Conservation (phyloP, 768 basidiomycete genomes). For the Chiua virens region DNA sequence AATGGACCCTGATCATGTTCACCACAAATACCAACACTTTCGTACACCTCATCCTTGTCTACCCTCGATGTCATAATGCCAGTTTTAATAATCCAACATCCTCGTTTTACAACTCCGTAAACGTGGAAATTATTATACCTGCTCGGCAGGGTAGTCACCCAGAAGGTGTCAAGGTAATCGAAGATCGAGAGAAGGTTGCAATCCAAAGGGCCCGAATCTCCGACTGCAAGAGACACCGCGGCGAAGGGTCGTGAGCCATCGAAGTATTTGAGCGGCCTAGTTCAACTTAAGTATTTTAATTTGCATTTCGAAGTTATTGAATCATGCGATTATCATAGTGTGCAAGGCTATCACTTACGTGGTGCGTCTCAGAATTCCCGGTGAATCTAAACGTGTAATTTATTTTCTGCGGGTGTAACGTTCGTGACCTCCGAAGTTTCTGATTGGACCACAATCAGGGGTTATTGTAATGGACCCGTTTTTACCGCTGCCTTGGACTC, state of each 20-base stretch:
- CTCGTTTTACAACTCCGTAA: constrained; percentile 1
- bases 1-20: constrained; percentile 18
- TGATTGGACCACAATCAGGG: constrained; percentile 11
- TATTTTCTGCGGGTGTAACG: constrained; percentile 8
- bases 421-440: neutral
- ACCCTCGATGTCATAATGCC: constrained; percentile 19
- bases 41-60: constrained; percentile 5
- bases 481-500: neutral
- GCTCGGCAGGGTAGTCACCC: constrained; percentile 10
- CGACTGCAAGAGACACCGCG: constrained; percentile 29
- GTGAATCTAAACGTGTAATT: constrained; percentile 11
- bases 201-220: constrained; percentile 10
- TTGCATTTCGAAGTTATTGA: constrained; percentile 12
- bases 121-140: constrained; percentile 12
- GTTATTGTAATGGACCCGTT: constrained; percentile 5
- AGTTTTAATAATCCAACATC: constrained; percentile 10
- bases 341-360: constrained; percentile 26
- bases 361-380: constrained; percentile 13
- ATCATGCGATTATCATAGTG: constrained; percentile 19
- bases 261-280: constrained; percentile 9
- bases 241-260: constrained; percentile 22
- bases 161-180: constrained; percentile 17
- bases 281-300: constrained; percentile 1
- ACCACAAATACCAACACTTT: constrained; percentile 10
- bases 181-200: constrained; percentile 18